A percentile compares a stretch with the other conserved stretches of the same genome.
These are phyloP conservation scores for Kluyveromyces dobzhanskii DNA, from an alignment of 805 yeast genomes.

Conservation along the genomic window DNA sequence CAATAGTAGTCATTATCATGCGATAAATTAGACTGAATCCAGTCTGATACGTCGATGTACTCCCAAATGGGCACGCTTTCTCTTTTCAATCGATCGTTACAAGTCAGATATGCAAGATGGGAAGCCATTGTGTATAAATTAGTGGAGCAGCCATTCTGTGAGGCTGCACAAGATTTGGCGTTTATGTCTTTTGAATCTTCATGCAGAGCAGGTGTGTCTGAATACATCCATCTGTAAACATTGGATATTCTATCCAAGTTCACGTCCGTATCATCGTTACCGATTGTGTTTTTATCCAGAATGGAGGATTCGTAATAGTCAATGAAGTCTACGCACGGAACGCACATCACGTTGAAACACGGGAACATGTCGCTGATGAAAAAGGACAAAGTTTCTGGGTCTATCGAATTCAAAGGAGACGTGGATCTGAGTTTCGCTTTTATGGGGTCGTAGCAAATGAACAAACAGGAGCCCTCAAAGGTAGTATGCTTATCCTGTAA, in stretches of 20 bases:
- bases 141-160: conserved; percentile 8
- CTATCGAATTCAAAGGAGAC: background rate
- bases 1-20: conserved; percentile 12
- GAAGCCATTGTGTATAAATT: conserved; percentile 24
- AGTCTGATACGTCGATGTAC: background rate
- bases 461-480: conserved; percentile 1
- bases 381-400: background rate
- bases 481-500: background rate
- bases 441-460: background rate
- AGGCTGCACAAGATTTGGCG: too few relatives aligned
- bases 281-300: background rate
- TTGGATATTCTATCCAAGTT: conserved; percentile 16
- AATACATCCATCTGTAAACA: conserved; percentile 27
- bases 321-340: conserved; percentile 3
- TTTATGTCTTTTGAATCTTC: background rate
- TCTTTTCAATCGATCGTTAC: background rate
- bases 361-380: conserved; percentile 9
- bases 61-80: background rate
- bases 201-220: background rate
- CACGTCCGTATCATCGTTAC: too few relatives aligned
- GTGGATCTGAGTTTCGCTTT: background rate
- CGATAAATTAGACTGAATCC: conserved; percentile 4
- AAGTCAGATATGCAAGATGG: conserved; percentile 11
- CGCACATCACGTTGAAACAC: conserved; percentile 18
- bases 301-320: background rate